Evolutionary conservation across 2,329 filamentous ascomycete genomes (phyloP).

Genomic region (Epichloe coenophiala): DNA sequence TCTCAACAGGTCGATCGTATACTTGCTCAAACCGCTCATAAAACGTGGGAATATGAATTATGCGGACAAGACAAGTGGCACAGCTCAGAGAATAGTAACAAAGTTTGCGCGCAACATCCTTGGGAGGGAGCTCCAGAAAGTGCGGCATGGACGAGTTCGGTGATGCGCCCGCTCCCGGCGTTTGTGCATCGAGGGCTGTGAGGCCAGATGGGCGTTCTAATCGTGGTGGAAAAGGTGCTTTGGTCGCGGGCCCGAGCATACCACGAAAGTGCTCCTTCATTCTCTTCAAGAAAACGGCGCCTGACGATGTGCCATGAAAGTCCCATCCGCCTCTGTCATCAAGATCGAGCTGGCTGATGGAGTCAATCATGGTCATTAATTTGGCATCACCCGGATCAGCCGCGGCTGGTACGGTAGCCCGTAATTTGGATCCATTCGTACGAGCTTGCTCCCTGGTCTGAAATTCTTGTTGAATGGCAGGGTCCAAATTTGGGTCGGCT

Average conservation of each 20-base stretch:
- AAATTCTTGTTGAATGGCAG: constrained; percentile 57
- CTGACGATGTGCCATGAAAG: constrained; percentile 88
- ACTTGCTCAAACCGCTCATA: constrained; percentile 63
- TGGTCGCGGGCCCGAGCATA: constrained; percentile 52
- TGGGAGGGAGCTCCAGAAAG: constrained; percentile 54
- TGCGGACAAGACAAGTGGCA: constrained; percentile 47
- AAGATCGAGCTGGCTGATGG: constrained; percentile 78
- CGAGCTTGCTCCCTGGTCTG: constrained; percentile 40
- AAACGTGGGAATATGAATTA: constrained; percentile 73
- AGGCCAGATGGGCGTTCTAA: constrained; percentile 34
- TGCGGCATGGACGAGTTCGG: constrained; percentile 40
- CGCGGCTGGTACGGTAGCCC: constrained; percentile 18
- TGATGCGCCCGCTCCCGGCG: constrained; percentile 44
- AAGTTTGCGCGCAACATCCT: constrained; percentile 37
- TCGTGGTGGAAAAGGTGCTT: constrained; percentile 44
- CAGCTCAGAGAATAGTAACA: constrained; percentile 43
- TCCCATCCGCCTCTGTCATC: constrained; percentile 89
- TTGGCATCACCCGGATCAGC: constrained; percentile 50
- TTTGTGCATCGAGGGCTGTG: constrained; percentile 55
- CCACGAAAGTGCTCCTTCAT: constrained; percentile 81
- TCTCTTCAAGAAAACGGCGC: constrained; percentile 72
- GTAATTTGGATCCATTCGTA: constrained; percentile 29
- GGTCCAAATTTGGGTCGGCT: constrained; percentile 72
- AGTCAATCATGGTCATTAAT: constrained; percentile 88
- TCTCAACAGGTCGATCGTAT: constrained; percentile 55